Evolutionary conservation across 2,329 filamentous ascomycete species (phyloP), one percentile per base, ranked within the genome.

Genomic region (Nigrospora sphaerica): DNA sequence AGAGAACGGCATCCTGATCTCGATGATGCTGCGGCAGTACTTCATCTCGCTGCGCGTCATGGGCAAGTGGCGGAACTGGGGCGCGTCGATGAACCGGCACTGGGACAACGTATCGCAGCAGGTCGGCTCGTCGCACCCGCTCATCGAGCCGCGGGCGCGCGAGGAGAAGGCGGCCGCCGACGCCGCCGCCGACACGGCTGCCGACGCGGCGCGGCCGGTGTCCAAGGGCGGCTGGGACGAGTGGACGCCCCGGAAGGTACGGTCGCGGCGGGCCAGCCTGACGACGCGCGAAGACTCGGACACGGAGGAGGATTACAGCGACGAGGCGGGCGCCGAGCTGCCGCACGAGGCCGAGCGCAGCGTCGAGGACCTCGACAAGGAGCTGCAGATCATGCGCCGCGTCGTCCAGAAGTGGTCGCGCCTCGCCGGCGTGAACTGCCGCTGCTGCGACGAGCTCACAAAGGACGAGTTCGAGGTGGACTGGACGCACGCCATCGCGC

Each of bases 1-100:
- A 58, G 90, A 96, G 61, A 91, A 87, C 54, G 91, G 90, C 4
- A 83, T 95, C 14, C 74, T 95, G 46, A 88, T 95, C 56, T 90
- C 86, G 42, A 88, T 86, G 59, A 83, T 96, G 62, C 74, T 96
- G 17, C 81, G 90, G 12, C 90, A 95, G 62, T 95, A 95, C 65
- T 95, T 95, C 66, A 85, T 95, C 77, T 86, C 83, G 7, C 73
- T 95, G 38, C 87, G 88, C 46, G 85, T 91, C 1, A 69, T 95
- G 23, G 87, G 88, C 16, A 80, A 81, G 57, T 95, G 90, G 90
- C 81, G 79, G 49, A 75, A 81, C 48, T 86, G 86, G 71, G 78
- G 83, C 13, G 70, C 75, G 1, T 75, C 73, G 49, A 71, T 88
- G 59, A 69, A 74, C 14, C 66, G 71, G 2, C 83, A 88, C 60